Conservation (phyloP, 225 moss, liverwort and hornwort genomes). For the Thuidium tamariscinum region DNA sequence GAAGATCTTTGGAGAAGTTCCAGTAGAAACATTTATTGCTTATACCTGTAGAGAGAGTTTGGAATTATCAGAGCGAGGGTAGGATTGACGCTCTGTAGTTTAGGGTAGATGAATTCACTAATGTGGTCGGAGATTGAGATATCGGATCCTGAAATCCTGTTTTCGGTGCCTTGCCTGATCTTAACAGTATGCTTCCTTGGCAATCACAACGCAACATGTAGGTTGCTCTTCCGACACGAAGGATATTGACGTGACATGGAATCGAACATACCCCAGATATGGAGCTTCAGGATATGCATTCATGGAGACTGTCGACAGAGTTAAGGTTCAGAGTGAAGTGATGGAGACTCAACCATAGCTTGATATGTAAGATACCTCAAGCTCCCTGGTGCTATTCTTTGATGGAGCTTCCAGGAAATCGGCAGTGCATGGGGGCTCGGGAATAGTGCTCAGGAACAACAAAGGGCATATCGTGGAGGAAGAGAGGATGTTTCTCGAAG, state of each 20-base stretch:
- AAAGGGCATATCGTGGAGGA: slow-evolving; percentile 22
- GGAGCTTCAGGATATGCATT: not conserved
- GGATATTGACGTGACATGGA: not conserved
- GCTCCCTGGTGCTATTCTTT: slow-evolving; percentile 15
- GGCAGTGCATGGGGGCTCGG: slow-evolving; percentile 2
- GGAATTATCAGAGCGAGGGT: not conserved
- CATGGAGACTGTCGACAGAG: not conserved
- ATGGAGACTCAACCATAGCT: not conserved
- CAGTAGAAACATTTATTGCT: not conserved
- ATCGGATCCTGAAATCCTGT: not conserved
- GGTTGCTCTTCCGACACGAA: not conserved
- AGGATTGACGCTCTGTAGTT: not conserved
- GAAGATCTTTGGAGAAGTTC: not conserved
- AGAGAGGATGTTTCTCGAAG: slow-evolving; percentile 5
- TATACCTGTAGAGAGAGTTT: not conserved
- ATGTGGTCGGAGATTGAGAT: not conserved
- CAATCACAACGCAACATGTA: not conserved
- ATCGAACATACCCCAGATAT: not conserved
- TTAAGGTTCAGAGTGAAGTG: not conserved
- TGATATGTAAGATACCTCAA: not conserved
- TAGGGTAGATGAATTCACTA: not conserved
- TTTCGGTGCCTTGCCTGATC: not conserved
- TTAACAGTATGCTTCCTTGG: slow-evolving; percentile 2
- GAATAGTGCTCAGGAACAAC: slow-evolving; percentile 4
- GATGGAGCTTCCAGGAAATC: slow-evolving; percentile 25